These are phyloP conservation scores for Daphne laureola DNA, from an alignment of 441 rosid genomes.

Conservation along the genomic window DNA sequence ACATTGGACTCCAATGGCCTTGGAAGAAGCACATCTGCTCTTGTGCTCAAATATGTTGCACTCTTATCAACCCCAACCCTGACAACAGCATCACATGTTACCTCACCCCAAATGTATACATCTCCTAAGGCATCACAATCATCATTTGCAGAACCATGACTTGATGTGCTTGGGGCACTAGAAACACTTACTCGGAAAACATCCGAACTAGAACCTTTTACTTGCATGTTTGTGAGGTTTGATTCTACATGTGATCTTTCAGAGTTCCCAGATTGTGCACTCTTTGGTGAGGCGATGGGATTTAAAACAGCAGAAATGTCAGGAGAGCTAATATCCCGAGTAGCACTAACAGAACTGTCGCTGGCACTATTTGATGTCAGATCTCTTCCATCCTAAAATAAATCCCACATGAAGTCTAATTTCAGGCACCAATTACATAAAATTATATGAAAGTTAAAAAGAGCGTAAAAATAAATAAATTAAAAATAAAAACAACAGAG, in stretches of 20 bases:
- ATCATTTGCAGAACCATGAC: conserved; percentile 94
- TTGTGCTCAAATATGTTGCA: conserved; percentile 42
- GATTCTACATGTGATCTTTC: conserved; percentile 86
- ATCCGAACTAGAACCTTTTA: conserved; percentile 75
- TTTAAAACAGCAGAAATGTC: conserved; percentile 49
- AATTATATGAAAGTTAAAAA: conserved; percentile 4
- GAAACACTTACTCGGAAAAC: conserved; percentile 94
- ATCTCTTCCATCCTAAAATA: conserved; percentile 78
- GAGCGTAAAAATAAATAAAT: too few relatives aligned
- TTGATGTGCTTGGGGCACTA: conserved; percentile 87
- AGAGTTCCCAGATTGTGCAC: conserved; percentile 51
- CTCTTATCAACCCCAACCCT: conserved; percentile 54
- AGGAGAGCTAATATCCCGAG: conserved; percentile 61
- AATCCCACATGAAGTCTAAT: conserved; percentile 16
- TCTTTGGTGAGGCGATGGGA: conserved; percentile 42
- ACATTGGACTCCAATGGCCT: conserved; percentile 81
- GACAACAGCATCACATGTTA: conserved; percentile 53
- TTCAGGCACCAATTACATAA: conserved; percentile 5
- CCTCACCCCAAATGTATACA: conserved; percentile 96
- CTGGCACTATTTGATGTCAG: conserved; percentile 76
- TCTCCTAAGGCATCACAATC: conserved; percentile 93
- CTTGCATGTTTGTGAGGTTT: conserved; percentile 75
- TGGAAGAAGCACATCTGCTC: conserved; percentile 70
- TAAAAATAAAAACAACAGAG: conserved; percentile 3
- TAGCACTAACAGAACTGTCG: conserved; percentile 63